These are phyloP conservation scores for Ceratobasidium sp. DNA, from an alignment of 1,284 basidiomycete species.

Conservation along the genomic window DNA sequence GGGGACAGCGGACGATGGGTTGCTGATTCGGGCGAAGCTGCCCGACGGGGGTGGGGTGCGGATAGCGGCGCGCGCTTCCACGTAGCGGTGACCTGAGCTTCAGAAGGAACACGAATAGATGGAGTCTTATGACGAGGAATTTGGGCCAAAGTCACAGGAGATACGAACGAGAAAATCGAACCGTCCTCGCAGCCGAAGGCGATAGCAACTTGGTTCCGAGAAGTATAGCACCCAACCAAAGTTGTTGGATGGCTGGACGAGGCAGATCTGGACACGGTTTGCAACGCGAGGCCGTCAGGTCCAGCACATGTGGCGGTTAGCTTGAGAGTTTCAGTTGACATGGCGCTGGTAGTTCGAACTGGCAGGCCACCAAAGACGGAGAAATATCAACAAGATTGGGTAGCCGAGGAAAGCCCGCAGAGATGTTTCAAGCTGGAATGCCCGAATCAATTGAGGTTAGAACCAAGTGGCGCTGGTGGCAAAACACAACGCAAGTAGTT, in stretches of 20 bases:
- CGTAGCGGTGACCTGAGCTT: slow-evolving; percentile 17
- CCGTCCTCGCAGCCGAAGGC: slow-evolving; percentile 54
- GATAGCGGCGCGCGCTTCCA: slow-evolving; percentile 24
- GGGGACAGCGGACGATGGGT: slow-evolving; percentile 33
- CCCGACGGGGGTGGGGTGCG: slow-evolving; percentile 28
- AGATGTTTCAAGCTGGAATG: background rate
- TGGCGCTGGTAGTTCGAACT: background rate
- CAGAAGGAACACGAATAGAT: slow-evolving; percentile 32
- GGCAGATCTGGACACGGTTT: slow-evolving; percentile 19
- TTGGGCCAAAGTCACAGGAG: background rate
- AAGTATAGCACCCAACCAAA: slow-evolving; percentile 27
- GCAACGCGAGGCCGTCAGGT: background rate
- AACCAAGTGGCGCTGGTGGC: background rate
- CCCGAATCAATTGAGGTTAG: background rate
- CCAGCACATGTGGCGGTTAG: slow-evolving; percentile 25
- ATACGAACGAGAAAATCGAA: slow-evolving; percentile 51
- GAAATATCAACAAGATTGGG: background rate
- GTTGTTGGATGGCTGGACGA: slow-evolving; percentile 24
- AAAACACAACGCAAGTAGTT: background rate
- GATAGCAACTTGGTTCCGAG: slow-evolving; percentile 41
- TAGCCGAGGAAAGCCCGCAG: background rate
- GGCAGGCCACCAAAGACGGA: no score
- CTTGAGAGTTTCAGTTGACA: slow-evolving; percentile 30
- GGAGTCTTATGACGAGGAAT: slow-evolving; percentile 1
- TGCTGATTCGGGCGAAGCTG: slow-evolving; percentile 21